Evolutionary conservation across 257 asterid genomes (phyloP).

Genomic region (Nicotiana sylvestris): DNA sequence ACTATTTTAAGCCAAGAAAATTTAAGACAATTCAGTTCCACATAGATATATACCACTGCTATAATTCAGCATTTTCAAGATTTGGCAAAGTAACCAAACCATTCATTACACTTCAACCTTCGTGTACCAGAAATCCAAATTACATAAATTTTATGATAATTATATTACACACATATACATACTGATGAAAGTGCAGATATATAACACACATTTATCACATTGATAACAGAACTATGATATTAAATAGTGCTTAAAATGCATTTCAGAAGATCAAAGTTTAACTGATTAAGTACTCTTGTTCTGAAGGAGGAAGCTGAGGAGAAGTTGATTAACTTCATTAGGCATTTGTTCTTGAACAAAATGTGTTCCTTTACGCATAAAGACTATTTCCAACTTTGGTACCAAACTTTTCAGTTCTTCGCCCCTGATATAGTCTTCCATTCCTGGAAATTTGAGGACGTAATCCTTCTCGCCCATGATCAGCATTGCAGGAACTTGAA

Average conservation of each 20-base stretch:
- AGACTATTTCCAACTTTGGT: constrained; percentile 52
- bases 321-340: constrained; percentile 36
- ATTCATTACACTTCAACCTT: background rate
- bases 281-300: constrained; percentile 16
- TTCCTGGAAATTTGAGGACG: constrained; percentile 22
- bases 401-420: constrained; percentile 35
- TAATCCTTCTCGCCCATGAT: constrained; percentile 77
- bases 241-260: no score
- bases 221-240: no score
- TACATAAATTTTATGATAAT: background rate
- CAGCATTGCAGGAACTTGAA: constrained; percentile 54
- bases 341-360: constrained; percentile 73
- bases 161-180: no score
- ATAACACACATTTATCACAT: background rate
- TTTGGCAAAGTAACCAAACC: background rate
- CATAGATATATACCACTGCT: no score
- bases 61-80: background rate
- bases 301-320: constrained; percentile 35
- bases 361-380: constrained; percentile 62
- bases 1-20: no score
- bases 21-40: no score
- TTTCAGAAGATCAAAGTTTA: background rate
- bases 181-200: background rate
- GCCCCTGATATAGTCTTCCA: constrained; percentile 35
- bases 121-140: background rate